These are phyloP conservation scores for Cercospora brassicicola DNA, from an alignment of 2,329 filamentous ascomycete species.

Conservation along the genomic window DNA sequence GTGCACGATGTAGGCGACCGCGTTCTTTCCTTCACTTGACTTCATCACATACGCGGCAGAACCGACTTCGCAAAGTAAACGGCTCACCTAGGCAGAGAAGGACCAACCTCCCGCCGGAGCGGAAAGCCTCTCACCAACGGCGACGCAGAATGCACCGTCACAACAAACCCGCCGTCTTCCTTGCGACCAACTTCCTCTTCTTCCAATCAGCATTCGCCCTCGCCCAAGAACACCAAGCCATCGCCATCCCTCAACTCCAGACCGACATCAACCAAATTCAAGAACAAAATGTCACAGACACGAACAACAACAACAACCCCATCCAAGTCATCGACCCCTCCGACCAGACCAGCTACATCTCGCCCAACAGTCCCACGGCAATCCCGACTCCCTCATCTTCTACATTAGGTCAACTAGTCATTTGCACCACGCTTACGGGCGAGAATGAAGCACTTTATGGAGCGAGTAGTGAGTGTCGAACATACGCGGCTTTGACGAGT, in stretches of 20 bases:
- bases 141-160: not conserved
- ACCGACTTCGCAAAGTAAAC: not conserved
- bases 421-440: not conserved
- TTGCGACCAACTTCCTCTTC: not conserved
- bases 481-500: not conserved
- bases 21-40: not conserved
- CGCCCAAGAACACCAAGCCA: constrained; percentile 4
- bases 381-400: not conserved
- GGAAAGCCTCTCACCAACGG: not conserved
- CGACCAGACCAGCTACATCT: not conserved
- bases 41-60: not conserved
- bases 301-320: not conserved
- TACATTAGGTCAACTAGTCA: not conserved
- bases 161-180: not conserved
- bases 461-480: not conserved
- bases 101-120: not conserved
- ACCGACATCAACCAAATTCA: not conserved
- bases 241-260: not conserved
- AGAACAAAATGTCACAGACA: not conserved
- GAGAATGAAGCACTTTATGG: not conserved
- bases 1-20: not conserved
- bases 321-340: constrained; percentile 1
- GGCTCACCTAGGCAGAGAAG: not conserved
- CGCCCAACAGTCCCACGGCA: not conserved
- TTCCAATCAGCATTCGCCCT: not conserved